A percentile compares a stretch with the other conserved stretches of the same genome.
Conservation (phyloP, 495 filamentous ascomycete genomes). For the Penicillium egyptiacum region DNA sequence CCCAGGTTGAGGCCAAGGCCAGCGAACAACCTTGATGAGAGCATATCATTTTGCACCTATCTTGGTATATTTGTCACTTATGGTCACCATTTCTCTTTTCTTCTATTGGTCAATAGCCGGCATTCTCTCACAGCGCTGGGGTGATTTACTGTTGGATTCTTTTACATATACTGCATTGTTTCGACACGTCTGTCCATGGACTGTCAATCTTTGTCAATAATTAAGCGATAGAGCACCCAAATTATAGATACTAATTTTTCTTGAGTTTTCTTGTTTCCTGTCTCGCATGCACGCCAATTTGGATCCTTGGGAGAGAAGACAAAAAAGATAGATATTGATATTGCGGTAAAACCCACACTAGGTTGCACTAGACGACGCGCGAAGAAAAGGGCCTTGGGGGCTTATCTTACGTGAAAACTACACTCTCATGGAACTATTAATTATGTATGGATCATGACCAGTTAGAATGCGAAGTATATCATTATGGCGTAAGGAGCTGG, state of each 20-base stretch:
- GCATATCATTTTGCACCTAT: background rate
- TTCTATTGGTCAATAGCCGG: background rate
- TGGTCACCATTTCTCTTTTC: background rate
- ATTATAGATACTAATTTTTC: background rate
- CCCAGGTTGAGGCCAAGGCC: conserved; percentile 7
- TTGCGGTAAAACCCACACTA: too few species aligned
- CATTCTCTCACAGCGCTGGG: background rate
- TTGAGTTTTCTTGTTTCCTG: background rate
- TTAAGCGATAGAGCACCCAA: conserved; percentile 8
- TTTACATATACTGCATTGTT: background rate
- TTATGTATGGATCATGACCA: background rate
- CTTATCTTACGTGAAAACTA: background rate
- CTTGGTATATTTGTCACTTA: background rate
- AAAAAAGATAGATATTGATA: too few species aligned
- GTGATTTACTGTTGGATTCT: background rate
- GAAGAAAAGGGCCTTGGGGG: background rate
- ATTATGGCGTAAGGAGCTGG: background rate
- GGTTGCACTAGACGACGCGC: too few species aligned
- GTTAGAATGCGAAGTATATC: background rate
- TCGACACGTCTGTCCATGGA: conserved; percentile 7
- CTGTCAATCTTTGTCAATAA: conserved; percentile 7
- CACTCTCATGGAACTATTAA: background rate
- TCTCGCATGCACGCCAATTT: background rate
- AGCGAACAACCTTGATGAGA: background rate
- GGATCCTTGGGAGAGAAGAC: background rate